Conservation (phyloP, 768 basidiomycete genomes). For the Suillus weaverae region DNA sequence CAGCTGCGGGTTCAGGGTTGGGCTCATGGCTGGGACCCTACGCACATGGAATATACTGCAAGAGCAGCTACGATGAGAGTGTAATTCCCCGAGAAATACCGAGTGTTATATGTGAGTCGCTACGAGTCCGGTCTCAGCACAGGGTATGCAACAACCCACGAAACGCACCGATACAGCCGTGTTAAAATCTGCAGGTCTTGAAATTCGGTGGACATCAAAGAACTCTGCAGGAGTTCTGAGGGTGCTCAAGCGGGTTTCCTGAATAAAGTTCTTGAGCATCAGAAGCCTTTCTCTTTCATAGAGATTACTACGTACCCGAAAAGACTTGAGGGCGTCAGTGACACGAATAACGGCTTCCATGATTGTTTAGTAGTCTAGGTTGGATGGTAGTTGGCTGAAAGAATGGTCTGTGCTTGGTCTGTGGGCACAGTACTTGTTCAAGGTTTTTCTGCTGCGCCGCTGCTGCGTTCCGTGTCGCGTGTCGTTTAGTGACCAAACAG, state of each 20-base stretch:
- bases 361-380: slow-evolving; percentile 7
- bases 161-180: slow-evolving; percentile 68
- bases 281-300: neutral
- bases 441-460: slow-evolving; percentile 17
- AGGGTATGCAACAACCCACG: neutral
- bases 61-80: slow-evolving; percentile 71
- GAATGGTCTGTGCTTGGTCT: neutral
- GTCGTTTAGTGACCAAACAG: neutral
- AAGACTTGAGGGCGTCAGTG: slow-evolving; percentile 65
- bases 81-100: slow-evolving; percentile 92
- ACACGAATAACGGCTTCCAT: slow-evolving; percentile 72
- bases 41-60: slow-evolving; percentile 85
- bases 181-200: slow-evolving; percentile 81
- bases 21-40: slow-evolving; percentile 7
- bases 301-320: slow-evolving; percentile 52
- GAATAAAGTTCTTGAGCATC: slow-evolving; percentile 6
- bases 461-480: neutral
- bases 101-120: slow-evolving; percentile 95
- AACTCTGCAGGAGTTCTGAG: slow-evolving; percentile 75
- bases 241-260: slow-evolving; percentile 81
- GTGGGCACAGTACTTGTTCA: neutral
- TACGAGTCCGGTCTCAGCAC: slow-evolving; percentile 27
- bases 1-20: neutral
- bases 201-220: slow-evolving; percentile 81
- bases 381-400: slow-evolving; percentile 4